These are phyloP conservation scores for Escovopsis weberi DNA, from an alignment of 2,329 filamentous ascomycete genomes.

Conservation along the genomic window DNA sequence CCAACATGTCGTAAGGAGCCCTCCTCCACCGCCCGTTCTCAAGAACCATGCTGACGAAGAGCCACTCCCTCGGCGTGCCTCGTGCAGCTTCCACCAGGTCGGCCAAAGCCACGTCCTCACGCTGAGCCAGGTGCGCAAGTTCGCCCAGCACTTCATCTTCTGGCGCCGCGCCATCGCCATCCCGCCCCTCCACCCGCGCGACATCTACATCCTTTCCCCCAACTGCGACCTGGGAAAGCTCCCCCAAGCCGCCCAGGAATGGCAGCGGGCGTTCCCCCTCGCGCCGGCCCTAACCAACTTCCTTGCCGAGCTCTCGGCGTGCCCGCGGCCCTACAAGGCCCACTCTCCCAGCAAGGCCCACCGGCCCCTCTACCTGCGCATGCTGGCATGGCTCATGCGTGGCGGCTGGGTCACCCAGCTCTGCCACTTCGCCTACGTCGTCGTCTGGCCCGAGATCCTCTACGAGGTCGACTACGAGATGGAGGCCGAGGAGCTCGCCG, in stretches of 20 bases:
- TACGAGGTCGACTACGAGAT: slow-evolving; percentile 63
- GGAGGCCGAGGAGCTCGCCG: slow-evolving; percentile 46
- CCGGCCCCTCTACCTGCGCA: slow-evolving; percentile 73
- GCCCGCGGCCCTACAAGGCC: slow-evolving; percentile 67
- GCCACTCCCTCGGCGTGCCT: neutral
- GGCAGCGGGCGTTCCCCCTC: slow-evolving; percentile 67
- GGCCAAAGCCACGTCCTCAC: slow-evolving; percentile 58
- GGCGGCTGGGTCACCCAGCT: slow-evolving; percentile 90
- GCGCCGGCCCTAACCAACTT: slow-evolving; percentile 75
- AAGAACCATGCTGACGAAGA: neutral
- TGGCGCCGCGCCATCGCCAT: slow-evolving; percentile 90
- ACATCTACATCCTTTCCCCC: slow-evolving; percentile 83
- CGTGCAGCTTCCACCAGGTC: slow-evolving; percentile 47
- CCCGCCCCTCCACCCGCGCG: slow-evolving; percentile 74
- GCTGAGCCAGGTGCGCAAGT: slow-evolving; percentile 67
- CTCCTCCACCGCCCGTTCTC: neutral
- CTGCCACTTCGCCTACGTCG: slow-evolving; percentile 79
- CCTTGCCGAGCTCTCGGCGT: slow-evolving; percentile 66
- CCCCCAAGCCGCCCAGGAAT: slow-evolving; percentile 52
- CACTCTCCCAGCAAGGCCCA: slow-evolving; percentile 82
- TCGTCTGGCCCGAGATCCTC: slow-evolving; percentile 70
- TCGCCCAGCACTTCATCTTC: slow-evolving; percentile 87
- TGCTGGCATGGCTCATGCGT: slow-evolving; percentile 84
- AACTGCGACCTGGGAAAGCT: slow-evolving; percentile 69
- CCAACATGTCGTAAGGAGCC: slow-evolving; percentile 42